Conservation (phyloP, 1,284 basidiomycete genomes). For the Inonotus obliquus region DNA sequence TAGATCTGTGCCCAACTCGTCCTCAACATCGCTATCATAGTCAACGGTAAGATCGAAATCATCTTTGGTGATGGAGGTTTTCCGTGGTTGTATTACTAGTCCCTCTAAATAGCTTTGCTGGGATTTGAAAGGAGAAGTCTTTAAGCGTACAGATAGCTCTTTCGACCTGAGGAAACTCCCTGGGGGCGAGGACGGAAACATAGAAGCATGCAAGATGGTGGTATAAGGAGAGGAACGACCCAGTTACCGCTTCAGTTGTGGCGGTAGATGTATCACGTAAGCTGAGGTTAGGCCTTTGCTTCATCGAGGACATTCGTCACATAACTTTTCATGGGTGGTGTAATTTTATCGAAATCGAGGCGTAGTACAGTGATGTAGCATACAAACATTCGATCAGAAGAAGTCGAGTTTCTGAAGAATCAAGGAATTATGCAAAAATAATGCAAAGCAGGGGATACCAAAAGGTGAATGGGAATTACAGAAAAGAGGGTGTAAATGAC, state of each 20-base stretch:
- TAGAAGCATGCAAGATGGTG: background rate
- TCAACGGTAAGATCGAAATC: constrained; percentile 16
- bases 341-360: no score
- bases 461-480: background rate
- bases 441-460: background rate
- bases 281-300: background rate
- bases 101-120: no score
- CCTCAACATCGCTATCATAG: constrained; percentile 18
- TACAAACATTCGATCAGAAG: background rate
- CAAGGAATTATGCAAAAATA: background rate
- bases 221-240: background rate
- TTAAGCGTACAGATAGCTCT: no score
- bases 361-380: background rate
- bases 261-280: background rate
- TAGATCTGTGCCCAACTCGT: constrained; percentile 6
- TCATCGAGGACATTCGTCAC: no score
- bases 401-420: background rate
- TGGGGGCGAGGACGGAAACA: no score
- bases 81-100: no score
- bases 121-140: no score
- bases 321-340: no score
- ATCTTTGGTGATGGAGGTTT: constrained; percentile 7
- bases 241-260: background rate
- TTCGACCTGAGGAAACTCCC: no score
- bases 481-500: background rate